Evolutionary conservation across 2,329 filamentous ascomycete species (phyloP).

Genomic region (Fusarium piperis): DNA sequence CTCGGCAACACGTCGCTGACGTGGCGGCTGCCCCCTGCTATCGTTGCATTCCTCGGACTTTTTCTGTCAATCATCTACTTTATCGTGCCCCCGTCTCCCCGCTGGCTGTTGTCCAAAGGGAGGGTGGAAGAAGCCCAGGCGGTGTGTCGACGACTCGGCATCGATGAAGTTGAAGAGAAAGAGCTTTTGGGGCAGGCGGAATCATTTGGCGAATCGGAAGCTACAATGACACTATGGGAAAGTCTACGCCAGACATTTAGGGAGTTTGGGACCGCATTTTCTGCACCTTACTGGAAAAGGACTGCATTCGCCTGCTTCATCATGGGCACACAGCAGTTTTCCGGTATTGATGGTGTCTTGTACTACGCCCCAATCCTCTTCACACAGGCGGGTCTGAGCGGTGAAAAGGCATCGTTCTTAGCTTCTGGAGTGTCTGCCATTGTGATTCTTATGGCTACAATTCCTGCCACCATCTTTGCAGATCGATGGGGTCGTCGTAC

Average conservation of each 20-base stretch:
- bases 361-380: constrained; percentile 71
- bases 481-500: constrained; percentile 66
- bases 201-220: constrained; percentile 28
- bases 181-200: constrained; percentile 44
- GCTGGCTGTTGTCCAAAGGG: constrained; percentile 62
- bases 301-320: constrained; percentile 66
- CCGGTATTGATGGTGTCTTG: constrained; percentile 69
- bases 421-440: constrained; percentile 69
- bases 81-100: constrained; percentile 61
- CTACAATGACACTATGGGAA: constrained; percentile 43
- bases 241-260: constrained; percentile 41
- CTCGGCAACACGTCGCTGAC: constrained; percentile 57
- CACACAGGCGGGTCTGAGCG: constrained; percentile 65
- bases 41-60: constrained; percentile 47
- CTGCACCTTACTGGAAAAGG: constrained; percentile 52
- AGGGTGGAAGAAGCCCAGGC: constrained; percentile 54
- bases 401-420: constrained; percentile 62
- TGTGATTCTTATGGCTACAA: constrained; percentile 63
- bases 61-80: constrained; percentile 45
- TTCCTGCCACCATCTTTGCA: constrained; percentile 63
- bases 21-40: constrained; percentile 64
- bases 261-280: constrained; percentile 48
- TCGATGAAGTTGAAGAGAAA: constrained; percentile 56
- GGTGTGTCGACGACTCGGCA: constrained; percentile 52
- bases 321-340: constrained; percentile 67